These are phyloP conservation scores for Venturia aucupariae DNA, from an alignment of 2,329 filamentous ascomycete genomes.

Conservation along the genomic window DNA sequence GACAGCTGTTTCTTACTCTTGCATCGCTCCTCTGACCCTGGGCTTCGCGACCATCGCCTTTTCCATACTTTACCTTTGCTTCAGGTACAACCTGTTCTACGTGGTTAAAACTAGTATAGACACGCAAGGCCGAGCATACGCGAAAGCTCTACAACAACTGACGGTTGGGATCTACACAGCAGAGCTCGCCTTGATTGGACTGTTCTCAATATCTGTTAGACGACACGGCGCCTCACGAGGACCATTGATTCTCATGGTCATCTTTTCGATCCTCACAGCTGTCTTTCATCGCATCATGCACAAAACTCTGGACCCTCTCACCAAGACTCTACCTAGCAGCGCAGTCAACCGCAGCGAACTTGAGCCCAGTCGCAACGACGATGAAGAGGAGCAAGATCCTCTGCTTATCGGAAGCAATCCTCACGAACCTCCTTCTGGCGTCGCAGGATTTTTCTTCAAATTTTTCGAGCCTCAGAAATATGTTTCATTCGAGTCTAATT, in stretches of 20 bases:
- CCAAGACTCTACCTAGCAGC: constrained; percentile 21
- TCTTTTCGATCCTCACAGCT: constrained; percentile 31
- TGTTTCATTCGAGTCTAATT: constrained; percentile 3
- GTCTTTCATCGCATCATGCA: constrained; percentile 28
- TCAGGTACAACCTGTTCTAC: constrained; percentile 16
- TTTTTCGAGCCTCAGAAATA: constrained; percentile 12
- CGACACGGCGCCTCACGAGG: constrained; percentile 17
- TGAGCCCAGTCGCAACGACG: no score
- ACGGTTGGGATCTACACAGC: constrained; percentile 14
- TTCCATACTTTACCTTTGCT: constrained; percentile 13
- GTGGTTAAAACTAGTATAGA: constrained; percentile 14
- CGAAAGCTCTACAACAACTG: constrained; percentile 15
- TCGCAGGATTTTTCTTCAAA: constrained; percentile 3
- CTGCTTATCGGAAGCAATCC: not conserved
- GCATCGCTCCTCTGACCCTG: constrained; percentile 16
- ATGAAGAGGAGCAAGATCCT: constrained; percentile 2
- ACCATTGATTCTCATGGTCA: constrained; percentile 34
- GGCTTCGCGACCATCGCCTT: constrained; percentile 15
- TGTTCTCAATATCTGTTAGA: constrained; percentile 20
- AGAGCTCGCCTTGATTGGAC: constrained; percentile 14
- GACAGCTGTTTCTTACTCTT: constrained; percentile 16
- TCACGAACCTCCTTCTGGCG: not conserved
- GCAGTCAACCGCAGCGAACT: constrained; percentile 21
- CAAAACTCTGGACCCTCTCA: constrained; percentile 19
- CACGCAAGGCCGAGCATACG: constrained; percentile 15